Conservation (phyloP, 1,139 yeast species). For the Zygoascus sp. region DNA sequence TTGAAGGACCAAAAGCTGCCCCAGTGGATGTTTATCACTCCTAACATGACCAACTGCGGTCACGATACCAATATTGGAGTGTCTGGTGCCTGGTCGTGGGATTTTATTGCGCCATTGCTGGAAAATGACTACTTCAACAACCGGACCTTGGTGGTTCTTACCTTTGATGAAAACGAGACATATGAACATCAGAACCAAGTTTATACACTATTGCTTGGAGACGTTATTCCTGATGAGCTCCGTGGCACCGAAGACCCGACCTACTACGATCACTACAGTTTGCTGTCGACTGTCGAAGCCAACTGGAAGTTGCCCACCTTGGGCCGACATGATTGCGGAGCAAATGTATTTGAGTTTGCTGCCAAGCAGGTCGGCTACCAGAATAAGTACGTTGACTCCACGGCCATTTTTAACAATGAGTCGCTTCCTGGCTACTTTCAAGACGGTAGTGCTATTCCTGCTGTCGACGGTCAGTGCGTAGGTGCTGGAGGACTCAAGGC, state of each 20-base stretch:
- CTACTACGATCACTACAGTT: slow-evolving; percentile 48
- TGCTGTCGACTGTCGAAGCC: slow-evolving; percentile 43
- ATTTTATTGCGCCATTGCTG: slow-evolving; percentile 42
- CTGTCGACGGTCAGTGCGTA: slow-evolving; percentile 39
- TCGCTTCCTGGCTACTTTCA: slow-evolving; percentile 41
- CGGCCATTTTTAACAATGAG: slow-evolving; percentile 38
- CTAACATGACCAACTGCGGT: slow-evolving; percentile 49
- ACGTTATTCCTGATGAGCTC: slow-evolving; percentile 35
- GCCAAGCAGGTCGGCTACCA: slow-evolving; percentile 37
- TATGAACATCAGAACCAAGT: slow-evolving; percentile 42
- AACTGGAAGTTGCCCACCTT: slow-evolving; percentile 46
- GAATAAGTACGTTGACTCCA: slow-evolving; percentile 37
- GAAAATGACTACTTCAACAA: slow-evolving; percentile 43
- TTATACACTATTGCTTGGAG: slow-evolving; percentile 42
- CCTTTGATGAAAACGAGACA: slow-evolving; percentile 47
- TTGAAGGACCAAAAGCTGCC: slow-evolving; percentile 40
- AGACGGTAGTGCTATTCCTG: slow-evolving; percentile 37
- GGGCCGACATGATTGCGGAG: slow-evolving; percentile 46
- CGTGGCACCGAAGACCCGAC: slow-evolving; percentile 43
- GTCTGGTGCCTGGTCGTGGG: slow-evolving; percentile 43
- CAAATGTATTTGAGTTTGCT: slow-evolving; percentile 43
- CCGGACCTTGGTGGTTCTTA: slow-evolving; percentile 39
- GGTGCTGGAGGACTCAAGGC: slow-evolving; percentile 37
- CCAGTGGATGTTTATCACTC: slow-evolving; percentile 48
- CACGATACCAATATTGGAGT: slow-evolving; percentile 43